These are phyloP conservation scores for Lathyrus sativus DNA, from an alignment of 306 rosid genomes.

Conservation along the genomic window DNA sequence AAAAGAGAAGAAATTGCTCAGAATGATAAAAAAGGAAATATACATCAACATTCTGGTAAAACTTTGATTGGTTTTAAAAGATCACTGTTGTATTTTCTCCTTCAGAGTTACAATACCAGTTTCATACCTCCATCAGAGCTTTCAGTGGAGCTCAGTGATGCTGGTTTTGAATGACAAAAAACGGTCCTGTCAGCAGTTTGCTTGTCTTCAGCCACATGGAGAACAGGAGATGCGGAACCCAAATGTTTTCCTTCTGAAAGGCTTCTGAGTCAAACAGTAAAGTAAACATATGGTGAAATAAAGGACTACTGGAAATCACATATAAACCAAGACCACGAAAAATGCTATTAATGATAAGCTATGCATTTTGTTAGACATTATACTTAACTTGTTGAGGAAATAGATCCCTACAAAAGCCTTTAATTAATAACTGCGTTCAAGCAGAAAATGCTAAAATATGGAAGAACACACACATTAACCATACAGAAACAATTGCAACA, in stretches of 20 bases:
- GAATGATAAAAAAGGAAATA: background rate
- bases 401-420: slow-evolving; percentile 25
- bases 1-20: slow-evolving; percentile 19
- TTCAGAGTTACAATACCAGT: slow-evolving; percentile 22
- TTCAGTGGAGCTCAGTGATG: slow-evolving; percentile 90
- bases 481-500: slow-evolving; percentile 22
- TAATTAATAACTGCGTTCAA: slow-evolving; percentile 19
- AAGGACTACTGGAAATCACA: slow-evolving; percentile 12
- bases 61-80: slow-evolving; percentile 12
- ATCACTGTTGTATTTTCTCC: slow-evolving; percentile 18
- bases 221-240: slow-evolving; percentile 44
- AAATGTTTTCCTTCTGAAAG: slow-evolving; percentile 55
- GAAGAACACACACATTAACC: slow-evolving; percentile 7
- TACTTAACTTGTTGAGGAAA: slow-evolving; percentile 9
- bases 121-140: slow-evolving; percentile 85
- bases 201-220: slow-evolving; percentile 62
- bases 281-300: slow-evolving; percentile 26
- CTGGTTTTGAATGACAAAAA: slow-evolving; percentile 88
- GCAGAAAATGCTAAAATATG: slow-evolving; percentile 35
- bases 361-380: slow-evolving; percentile 25
- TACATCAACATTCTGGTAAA: slow-evolving; percentile 15
- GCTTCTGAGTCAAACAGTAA: slow-evolving; percentile 53
- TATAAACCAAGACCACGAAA: slow-evolving; percentile 1
- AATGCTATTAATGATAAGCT: slow-evolving; percentile 2
- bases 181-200: slow-evolving; percentile 62